phyloP scores from a whole-genome alignment of 352 stramenopile species.

The Achlya hypogyna region DNA sequence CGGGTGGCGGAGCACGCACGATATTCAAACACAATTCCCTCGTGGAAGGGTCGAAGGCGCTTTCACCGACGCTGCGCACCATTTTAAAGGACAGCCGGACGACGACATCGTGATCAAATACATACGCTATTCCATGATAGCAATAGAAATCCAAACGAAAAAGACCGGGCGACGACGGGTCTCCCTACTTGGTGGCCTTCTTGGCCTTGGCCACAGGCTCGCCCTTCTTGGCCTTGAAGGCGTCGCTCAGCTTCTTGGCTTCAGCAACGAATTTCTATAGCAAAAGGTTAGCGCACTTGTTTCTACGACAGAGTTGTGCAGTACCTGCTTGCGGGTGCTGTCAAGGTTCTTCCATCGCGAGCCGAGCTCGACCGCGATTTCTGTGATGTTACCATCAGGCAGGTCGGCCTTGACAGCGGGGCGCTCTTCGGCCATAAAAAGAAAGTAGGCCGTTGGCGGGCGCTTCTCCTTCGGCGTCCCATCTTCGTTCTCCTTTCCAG shows the following conservation, averaged over 20 bases:
- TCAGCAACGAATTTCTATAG: constrained; percentile 14
- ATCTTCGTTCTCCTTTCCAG: constrained; percentile 15
- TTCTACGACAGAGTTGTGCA: neutral
- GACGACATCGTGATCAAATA: constrained; percentile 2
- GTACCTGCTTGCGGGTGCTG: neutral
- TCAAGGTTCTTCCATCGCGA: constrained; percentile 11
- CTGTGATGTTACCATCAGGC: constrained; percentile 3
- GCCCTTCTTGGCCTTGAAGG: constrained; percentile 18
- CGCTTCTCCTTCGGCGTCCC: constrained; percentile 20
- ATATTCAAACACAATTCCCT: neutral
- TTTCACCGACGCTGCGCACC: neutral
- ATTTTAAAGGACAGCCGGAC: neutral
- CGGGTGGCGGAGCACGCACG: neutral
- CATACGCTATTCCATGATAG: constrained; percentile 1
- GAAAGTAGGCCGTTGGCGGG: constrained; percentile 13
- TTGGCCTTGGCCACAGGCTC: neutral
- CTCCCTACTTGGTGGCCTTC: constrained; percentile 11
- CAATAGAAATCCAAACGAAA: neutral
- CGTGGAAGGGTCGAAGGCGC: neutral
- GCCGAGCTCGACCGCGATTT: constrained; percentile 12
- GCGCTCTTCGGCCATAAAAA: constrained; percentile 20
- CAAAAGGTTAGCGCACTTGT: neutral
- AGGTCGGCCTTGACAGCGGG: constrained; percentile 3
- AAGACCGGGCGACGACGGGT: neutral
- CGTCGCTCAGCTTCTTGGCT: constrained; percentile 12